Percentiles rank a stretch among this genome's conserved stretches.
phyloP scores from a whole-genome alignment of 441 rosid genomes.

The Populus hybrid region DNA sequence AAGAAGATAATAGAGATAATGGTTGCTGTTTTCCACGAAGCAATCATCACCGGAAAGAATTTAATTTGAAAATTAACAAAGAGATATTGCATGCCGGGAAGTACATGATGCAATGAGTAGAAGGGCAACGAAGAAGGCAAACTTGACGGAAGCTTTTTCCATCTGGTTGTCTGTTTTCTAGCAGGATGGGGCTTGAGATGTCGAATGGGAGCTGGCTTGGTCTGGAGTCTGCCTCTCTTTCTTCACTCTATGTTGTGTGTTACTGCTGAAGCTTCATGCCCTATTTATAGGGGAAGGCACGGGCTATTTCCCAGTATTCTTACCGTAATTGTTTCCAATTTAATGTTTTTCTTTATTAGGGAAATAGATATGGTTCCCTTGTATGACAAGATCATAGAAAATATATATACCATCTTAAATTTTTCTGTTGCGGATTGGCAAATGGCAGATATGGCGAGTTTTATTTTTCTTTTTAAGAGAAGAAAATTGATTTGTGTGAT shows the following conservation, averaged over 20 bases:
- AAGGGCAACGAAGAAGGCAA: background rate
- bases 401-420: background rate
- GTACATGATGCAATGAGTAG: background rate
- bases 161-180: background rate
- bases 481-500: background rate
- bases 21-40: no score
- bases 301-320: background rate
- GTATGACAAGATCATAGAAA: background rate
- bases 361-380: background rate
- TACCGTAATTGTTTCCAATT: background rate
- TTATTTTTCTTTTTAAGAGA: no score
- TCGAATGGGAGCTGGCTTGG: background rate
- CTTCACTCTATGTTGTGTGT: background rate
- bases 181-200: background rate
- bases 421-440: background rate
- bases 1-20: no score
- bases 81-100: background rate
- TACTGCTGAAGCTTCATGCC: background rate
- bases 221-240: background rate
- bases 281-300: background rate
- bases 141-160: background rate
- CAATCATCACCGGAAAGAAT: no score
- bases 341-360: background rate
- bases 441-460: background rate
- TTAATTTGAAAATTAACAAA: background rate